phyloP scores from a whole-genome alignment of 2,329 filamentous ascomycete genomes.

The Salinomyces thailandicus region DNA sequence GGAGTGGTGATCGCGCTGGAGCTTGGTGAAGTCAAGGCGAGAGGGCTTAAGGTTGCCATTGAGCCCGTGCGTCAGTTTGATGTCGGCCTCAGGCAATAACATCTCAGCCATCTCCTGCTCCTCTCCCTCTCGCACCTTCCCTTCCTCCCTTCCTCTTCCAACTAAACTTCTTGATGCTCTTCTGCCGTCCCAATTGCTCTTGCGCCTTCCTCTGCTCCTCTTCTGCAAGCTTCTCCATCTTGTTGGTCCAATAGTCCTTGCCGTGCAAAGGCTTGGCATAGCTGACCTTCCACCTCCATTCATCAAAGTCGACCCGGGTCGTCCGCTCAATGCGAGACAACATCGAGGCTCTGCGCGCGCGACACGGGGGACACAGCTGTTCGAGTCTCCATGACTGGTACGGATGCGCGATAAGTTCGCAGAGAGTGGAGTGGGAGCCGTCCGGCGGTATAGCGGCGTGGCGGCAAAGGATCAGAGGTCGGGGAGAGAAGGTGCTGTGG shows the following conservation, averaged over 20 bases:
- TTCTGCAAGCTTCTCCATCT: constrained; percentile 9
- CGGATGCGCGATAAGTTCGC: constrained; percentile 25
- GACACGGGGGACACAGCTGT: constrained; percentile 25
- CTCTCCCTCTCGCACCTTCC: not conserved
- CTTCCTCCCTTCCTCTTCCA: constrained; percentile 6
- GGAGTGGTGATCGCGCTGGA: too few species aligned
- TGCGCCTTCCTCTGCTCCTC: constrained; percentile 12
- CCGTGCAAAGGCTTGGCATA: constrained; percentile 25
- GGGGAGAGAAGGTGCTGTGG: constrained; percentile 27
- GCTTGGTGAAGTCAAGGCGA: too few species aligned
- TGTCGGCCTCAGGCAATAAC: too few species aligned
- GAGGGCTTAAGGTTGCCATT: too few species aligned
- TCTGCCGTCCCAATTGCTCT: constrained; percentile 6
- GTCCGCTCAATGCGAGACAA: constrained; percentile 18
- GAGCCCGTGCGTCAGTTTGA: too few species aligned
- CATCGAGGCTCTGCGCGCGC: constrained; percentile 17
- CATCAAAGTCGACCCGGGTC: constrained; percentile 26
- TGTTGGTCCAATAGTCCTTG: constrained; percentile 20
- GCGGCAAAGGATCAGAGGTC: constrained; percentile 28
- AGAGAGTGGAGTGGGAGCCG: constrained; percentile 8
- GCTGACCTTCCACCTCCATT: constrained; percentile 33
- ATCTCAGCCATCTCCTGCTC: not conserved
- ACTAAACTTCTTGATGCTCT: constrained; percentile 16
- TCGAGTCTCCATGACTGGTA: constrained; percentile 28
- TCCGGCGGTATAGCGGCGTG: constrained; percentile 17